These are phyloP conservation scores for Botrytis squamosa DNA, from an alignment of 2,329 filamentous ascomycete species.

Conservation along the genomic window DNA sequence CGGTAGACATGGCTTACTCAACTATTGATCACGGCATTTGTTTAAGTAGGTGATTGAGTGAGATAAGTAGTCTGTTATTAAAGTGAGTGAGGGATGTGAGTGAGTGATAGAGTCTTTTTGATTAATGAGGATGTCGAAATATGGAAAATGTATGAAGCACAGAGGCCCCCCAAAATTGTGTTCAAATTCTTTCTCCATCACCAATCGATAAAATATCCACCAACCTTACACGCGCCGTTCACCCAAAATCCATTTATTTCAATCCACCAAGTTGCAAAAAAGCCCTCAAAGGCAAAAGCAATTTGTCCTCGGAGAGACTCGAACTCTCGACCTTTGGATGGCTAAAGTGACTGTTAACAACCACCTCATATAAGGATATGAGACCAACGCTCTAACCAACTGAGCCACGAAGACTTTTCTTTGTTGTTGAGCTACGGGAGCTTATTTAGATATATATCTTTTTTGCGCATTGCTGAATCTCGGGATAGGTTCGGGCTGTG, in stretches of 20 bases:
- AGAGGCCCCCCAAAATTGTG: neutral
- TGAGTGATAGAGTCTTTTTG: neutral
- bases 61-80: neutral
- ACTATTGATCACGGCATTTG: neutral
- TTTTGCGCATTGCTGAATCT: accelerated
- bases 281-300: neutral
- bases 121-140: neutral
- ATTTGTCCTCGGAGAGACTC: slow-evolving; percentile 45
- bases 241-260: neutral
- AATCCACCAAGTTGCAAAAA: neutral
- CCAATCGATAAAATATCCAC: neutral
- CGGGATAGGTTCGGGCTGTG: neutral
- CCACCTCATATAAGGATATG: slow-evolving; percentile 31
- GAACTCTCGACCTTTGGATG: slow-evolving; percentile 50
- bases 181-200: neutral
- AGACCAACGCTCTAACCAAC: slow-evolving; percentile 47
- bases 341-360: slow-evolving; percentile 16
- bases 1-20: neutral
- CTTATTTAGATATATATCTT: neutral
- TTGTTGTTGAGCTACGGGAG: accelerated
- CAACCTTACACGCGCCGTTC: neutral
- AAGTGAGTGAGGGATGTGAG: neutral
- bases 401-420: slow-evolving; percentile 43
- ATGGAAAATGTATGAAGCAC: neutral
- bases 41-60: neutral